phyloP scores from a whole-genome alignment of 1,284 basidiomycete species.

The Rhodotorula sp. region DNA sequence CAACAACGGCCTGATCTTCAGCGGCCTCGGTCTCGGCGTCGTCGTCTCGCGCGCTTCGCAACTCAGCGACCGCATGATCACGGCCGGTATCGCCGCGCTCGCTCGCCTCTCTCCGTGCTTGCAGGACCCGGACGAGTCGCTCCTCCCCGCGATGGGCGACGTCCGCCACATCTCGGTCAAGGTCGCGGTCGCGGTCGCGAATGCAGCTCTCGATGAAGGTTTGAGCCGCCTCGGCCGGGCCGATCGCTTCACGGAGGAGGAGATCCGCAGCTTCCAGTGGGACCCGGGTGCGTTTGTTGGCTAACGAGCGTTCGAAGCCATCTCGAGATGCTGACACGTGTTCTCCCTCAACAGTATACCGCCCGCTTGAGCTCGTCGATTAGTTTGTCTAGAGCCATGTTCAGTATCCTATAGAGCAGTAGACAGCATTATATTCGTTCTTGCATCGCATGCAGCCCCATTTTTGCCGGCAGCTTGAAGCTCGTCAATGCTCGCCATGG shows the following conservation, averaged over 20 bases:
- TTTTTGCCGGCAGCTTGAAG: too few relatives aligned
- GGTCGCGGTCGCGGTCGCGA: conserved; percentile 72
- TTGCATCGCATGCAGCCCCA: too few relatives aligned
- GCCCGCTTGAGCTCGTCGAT: conserved; percentile 29
- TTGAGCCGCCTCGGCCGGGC: conserved; percentile 60
- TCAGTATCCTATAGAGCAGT: too few relatives aligned
- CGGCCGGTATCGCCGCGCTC: conserved; percentile 68
- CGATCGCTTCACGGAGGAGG: conserved; percentile 57
- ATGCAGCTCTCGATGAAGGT: conserved; percentile 71
- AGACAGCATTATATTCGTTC: too few relatives aligned
- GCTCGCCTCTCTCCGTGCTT: conserved; percentile 73
- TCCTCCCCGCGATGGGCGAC: conserved; percentile 70
- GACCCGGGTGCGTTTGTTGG: conserved; percentile 24
- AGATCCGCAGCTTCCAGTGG: conserved; percentile 27
- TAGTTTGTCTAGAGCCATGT: too few relatives aligned
- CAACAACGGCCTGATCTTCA: conserved; percentile 59
- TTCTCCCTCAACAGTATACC: conserved; percentile 17
- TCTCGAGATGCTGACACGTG: too few relatives aligned
- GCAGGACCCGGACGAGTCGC: conserved; percentile 59
- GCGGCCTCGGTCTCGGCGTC: conserved; percentile 62
- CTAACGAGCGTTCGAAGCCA: background rate
- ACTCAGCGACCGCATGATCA: conserved; percentile 72
- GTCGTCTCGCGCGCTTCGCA: conserved; percentile 59
- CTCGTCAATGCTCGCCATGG: too few relatives aligned
- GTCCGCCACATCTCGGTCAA: conserved; percentile 70